A percentile compares a stretch with the other conserved stretches of the same genome.
phyloP scores from a whole-genome alignment of 805 yeast genomes.

The Tetrapisispora arboricola region DNA sequence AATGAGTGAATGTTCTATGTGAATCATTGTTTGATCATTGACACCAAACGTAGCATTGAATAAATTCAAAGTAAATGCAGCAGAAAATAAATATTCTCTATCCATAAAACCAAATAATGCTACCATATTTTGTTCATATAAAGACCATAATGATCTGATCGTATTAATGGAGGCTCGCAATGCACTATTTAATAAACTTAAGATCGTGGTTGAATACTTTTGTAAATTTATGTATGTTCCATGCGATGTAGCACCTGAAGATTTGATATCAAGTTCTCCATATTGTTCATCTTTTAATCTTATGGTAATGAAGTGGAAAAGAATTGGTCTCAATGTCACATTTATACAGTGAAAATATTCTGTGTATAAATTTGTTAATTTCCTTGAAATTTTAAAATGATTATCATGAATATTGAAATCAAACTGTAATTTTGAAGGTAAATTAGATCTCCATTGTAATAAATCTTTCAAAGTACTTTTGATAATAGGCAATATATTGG shows the following conservation, averaged over 20 bases:
- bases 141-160: slow-evolving; percentile 61
- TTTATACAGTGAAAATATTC: slow-evolving; percentile 79
- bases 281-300: slow-evolving; percentile 35
- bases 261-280: neutral
- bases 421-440: slow-evolving; percentile 55
- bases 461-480: slow-evolving; percentile 59
- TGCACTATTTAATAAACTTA: slow-evolving; percentile 63
- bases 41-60: slow-evolving; percentile 77
- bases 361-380: slow-evolving; percentile 66
- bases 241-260: slow-evolving; percentile 27
- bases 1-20: slow-evolving; percentile 59
- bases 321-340: slow-evolving; percentile 63
- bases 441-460: slow-evolving; percentile 53
- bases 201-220: slow-evolving; percentile 54
- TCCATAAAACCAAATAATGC: slow-evolving; percentile 84
- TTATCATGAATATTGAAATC: slow-evolving; percentile 36
- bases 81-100: slow-evolving; percentile 67
- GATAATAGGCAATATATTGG: slow-evolving; percentile 66
- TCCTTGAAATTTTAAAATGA: slow-evolving; percentile 45
- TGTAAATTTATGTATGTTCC: slow-evolving; percentile 37
- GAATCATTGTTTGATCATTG: slow-evolving; percentile 62
- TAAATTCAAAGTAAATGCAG: slow-evolving; percentile 61
- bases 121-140: slow-evolving; percentile 70
- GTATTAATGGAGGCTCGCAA: slow-evolving; percentile 75
- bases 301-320: slow-evolving; percentile 65